Percentiles rank a stretch among this genome's conserved stretches.
These are phyloP conservation scores for Cryptosporidium xiaoi DNA, from an alignment of 169 alveolate genomes.

Conservation along the genomic window DNA sequence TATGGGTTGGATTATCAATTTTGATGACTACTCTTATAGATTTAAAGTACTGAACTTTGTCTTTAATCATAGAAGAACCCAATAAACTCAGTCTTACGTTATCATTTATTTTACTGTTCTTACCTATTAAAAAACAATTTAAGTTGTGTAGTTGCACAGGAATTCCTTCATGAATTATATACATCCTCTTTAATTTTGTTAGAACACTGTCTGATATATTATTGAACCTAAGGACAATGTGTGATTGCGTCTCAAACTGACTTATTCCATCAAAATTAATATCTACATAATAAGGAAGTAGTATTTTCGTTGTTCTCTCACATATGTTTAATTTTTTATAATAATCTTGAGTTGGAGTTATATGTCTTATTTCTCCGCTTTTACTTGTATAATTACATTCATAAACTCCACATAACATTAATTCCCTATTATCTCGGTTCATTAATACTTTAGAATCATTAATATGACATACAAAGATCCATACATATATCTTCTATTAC, in stretches of 20 bases:
- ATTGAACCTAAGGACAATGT: conserved; percentile 57
- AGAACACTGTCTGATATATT: conserved; percentile 31
- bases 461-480: too few species aligned
- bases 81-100: conserved; percentile 16
- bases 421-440: conserved; percentile 30
- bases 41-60: conserved; percentile 36
- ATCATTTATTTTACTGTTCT: conserved; percentile 21
- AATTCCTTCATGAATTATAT: conserved; percentile 59
- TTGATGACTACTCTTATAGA: conserved; percentile 60
- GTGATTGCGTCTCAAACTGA: conserved; percentile 62
- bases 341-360: conserved; percentile 34
- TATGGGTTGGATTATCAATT: conserved; percentile 25
- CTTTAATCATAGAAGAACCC: conserved; percentile 53
- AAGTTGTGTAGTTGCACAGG: conserved; percentile 63
- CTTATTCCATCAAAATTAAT: conserved; percentile 66
- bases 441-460: background rate
- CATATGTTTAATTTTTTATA: conserved; percentile 20
- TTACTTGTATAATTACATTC: conserved; percentile 54
- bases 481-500: too few species aligned
- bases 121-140: conserved; percentile 49
- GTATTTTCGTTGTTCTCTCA: background rate
- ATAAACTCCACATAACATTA: conserved; percentile 58
- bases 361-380: conserved; percentile 57
- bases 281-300: conserved; percentile 56
- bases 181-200: conserved; percentile 50